These are phyloP conservation scores for Ustulina deusta DNA, from an alignment of 2,329 filamentous ascomycete species.

Conservation along the genomic window DNA sequence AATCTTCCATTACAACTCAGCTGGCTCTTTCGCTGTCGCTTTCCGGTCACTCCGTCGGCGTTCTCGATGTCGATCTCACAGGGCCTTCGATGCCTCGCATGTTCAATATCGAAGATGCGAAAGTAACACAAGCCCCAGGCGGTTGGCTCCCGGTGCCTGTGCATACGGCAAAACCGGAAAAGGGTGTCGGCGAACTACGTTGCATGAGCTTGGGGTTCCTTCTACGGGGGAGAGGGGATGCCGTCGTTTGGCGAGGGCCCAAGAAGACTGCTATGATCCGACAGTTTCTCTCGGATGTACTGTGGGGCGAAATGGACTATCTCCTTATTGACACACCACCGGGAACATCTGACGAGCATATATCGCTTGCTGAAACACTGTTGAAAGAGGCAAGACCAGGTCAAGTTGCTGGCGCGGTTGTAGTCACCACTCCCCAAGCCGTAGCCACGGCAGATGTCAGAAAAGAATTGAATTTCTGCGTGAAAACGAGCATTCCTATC, in stretches of 20 bases:
- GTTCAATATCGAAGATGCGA: slow-evolving; percentile 87
- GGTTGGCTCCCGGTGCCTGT: slow-evolving; percentile 94
- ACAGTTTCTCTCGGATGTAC: slow-evolving; percentile 92
- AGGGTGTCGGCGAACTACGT: slow-evolving; percentile 72
- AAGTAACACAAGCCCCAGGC: slow-evolving; percentile 89
- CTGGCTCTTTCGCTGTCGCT: slow-evolving; percentile 89
- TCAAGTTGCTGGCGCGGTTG: slow-evolving; percentile 86
- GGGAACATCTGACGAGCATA: slow-evolving; percentile 96
- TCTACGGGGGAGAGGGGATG: slow-evolving; percentile 83
- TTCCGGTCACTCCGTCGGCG: slow-evolving; percentile 88
- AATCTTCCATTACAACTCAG: slow-evolving; percentile 97
- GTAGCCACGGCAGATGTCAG: slow-evolving; percentile 93
- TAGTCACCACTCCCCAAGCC: slow-evolving; percentile 96
- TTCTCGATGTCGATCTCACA: slow-evolving; percentile 95
- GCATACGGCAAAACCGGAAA: slow-evolving; percentile 68
- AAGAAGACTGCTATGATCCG: slow-evolving; percentile 99
- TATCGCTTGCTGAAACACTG: slow-evolving; percentile 89
- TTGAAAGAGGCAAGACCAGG: slow-evolving; percentile 71
- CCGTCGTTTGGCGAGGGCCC: slow-evolving; percentile 96
- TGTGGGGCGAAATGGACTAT: slow-evolving; percentile 90
- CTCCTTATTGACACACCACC: slow-evolving; percentile 96
- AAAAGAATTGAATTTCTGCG: slow-evolving; percentile 94
- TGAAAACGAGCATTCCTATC: slow-evolving; percentile 81
- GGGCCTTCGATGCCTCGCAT: slow-evolving; percentile 96
- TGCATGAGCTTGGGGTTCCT: slow-evolving; percentile 97